A percentile compares a stretch with the other conserved stretches of the same genome.
These are phyloP conservation scores for Fusarium domesticum DNA, from an alignment of 2,329 filamentous ascomycete genomes.

Conservation along the genomic window DNA sequence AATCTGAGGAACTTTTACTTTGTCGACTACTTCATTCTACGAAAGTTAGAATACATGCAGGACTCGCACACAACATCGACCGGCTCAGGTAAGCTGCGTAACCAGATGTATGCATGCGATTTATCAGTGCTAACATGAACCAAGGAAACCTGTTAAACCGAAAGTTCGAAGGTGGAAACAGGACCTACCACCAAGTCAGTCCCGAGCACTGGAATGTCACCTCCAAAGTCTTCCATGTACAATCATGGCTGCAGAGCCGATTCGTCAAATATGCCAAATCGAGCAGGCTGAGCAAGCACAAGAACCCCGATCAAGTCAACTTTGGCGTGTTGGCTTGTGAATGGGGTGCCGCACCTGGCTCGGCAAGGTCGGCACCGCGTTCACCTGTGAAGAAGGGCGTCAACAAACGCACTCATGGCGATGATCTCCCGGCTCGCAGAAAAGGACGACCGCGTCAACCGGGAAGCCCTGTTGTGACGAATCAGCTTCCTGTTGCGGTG, in stretches of 20 bases:
- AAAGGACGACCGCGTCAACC: constrained; percentile 13
- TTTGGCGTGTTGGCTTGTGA: constrained; percentile 44
- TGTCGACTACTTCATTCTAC: constrained; percentile 42
- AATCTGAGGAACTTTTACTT: constrained; percentile 45
- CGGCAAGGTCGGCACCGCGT: constrained; percentile 6
- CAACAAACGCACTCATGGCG: constrained; percentile 28
- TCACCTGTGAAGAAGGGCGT: constrained; percentile 25
- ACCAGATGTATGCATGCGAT: too few species aligned
- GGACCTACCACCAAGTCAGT: constrained; percentile 36
- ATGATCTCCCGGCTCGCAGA: constrained; percentile 22
- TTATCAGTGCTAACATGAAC: too few species aligned
- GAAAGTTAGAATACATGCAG: constrained; percentile 15
- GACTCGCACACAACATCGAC: too few species aligned
- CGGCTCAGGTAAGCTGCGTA: too few species aligned
- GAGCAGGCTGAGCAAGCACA: constrained; percentile 33
- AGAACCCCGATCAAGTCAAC: constrained; percentile 35
- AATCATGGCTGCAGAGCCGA: constrained; percentile 38
- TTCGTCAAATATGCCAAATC: constrained; percentile 38
- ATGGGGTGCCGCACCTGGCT: constrained; percentile 32
- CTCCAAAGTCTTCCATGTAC: constrained; percentile 35
- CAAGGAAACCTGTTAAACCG: constrained; percentile 3
- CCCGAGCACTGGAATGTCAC: constrained; percentile 36
- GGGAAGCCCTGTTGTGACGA: background rate
- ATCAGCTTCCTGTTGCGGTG: constrained; percentile 4
- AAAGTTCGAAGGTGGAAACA: constrained; percentile 22